Base-by-base conservation (phyloP, 2,329 filamentous ascomycete genomes). In the Diaporthe batatas region DNA sequence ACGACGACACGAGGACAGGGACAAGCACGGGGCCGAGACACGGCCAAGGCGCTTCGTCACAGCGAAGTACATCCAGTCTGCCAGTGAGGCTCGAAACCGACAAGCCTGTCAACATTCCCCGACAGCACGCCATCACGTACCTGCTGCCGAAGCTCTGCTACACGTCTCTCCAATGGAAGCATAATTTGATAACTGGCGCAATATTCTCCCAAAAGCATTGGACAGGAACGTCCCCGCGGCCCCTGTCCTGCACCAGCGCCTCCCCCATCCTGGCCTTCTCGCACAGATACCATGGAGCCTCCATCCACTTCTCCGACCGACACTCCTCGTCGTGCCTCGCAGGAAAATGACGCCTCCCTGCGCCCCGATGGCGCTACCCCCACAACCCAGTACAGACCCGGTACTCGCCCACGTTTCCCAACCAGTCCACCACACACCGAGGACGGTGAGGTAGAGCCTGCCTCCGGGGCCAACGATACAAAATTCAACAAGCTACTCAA, bases 401-500 rank as follows among this genome's bases (percentile, higher is more conserved):
- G 53, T 34, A 49, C 47, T 25, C 73, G 64, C 42, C 39, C 64
- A n/a, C 72, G 69, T 23, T 73, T 71, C 68, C 74, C 69, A 39
- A 69, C 72, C 23, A 71, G 57, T 25, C 72, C 72, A 36, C 74
- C 72, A 21, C 71, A 79, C 77, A 76, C 80, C 78, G 29, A 80
- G 78, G 74, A 75, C 74, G 74, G 72, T 51, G 62, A 75, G 51
- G 18, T 74, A 58, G 74, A 75, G 21, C 12, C 72, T 39, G 54
- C 18, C 51, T 53, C 67, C 6, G 59, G 67, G n/a, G 36, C 42
- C 65, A 70, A 68, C 72, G 39, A n/a, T 18, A 44, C 72, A 54
- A 49, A 62, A 39, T 58, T 74, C 12, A 74, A 82, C 77, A 79
- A 80, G 74, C 44, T 53, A 5, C 78, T 87, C 72, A 87, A 85